A percentile compares a stretch with the other conserved stretches of the same genome.
Conservation (phyloP, 495 filamentous ascomycete genomes). For the Trichoderma reesei region DNA sequence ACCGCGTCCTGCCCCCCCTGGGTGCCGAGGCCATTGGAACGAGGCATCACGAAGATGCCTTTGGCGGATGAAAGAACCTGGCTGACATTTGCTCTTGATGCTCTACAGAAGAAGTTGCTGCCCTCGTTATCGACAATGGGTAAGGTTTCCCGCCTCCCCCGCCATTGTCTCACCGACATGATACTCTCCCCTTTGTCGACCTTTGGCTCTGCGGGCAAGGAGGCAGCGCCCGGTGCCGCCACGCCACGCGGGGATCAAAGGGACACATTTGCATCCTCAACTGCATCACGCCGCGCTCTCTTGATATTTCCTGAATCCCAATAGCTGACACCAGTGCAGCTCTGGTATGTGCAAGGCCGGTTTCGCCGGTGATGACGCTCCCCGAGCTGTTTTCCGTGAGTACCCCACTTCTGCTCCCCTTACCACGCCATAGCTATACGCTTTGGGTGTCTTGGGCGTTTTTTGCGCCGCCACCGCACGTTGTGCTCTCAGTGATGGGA, state of each 20-base stretch:
- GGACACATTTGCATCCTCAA: background rate
- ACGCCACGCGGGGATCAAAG: conserved; percentile 11
- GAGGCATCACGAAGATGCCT: conserved; percentile 9
- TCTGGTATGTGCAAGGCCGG: conserved; percentile 99
- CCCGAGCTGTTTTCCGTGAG: conserved; percentile 99
- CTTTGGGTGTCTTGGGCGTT: conserved; percentile 12
- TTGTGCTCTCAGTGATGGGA: conserved; percentile 15
- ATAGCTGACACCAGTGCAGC: conserved; percentile 54
- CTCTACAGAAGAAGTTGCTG: conserved; percentile 93
- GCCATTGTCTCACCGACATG: conserved; percentile 25
- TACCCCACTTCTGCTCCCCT: conserved; percentile 33
- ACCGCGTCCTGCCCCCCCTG: conserved; percentile 10
- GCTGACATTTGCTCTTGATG: conserved; percentile 42
- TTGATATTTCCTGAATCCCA: background rate
- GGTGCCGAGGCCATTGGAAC: background rate
- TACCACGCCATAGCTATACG: conserved; percentile 11
- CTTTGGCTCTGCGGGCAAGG: conserved; percentile 11
- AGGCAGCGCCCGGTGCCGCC: conserved; percentile 6
- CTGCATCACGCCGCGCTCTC: background rate
- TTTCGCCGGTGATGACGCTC: conserved; percentile 99
- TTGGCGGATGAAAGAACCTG: conserved; percentile 14
- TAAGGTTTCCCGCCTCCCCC: conserved; percentile 43
- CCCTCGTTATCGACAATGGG: conserved; percentile 99
- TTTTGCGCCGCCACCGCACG: conserved; percentile 13
- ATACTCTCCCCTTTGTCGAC: conserved; percentile 16